These are phyloP conservation scores for Chlamydomonas urium DNA, from an alignment of 139 green algal genomes.

Conservation along the genomic window DNA sequence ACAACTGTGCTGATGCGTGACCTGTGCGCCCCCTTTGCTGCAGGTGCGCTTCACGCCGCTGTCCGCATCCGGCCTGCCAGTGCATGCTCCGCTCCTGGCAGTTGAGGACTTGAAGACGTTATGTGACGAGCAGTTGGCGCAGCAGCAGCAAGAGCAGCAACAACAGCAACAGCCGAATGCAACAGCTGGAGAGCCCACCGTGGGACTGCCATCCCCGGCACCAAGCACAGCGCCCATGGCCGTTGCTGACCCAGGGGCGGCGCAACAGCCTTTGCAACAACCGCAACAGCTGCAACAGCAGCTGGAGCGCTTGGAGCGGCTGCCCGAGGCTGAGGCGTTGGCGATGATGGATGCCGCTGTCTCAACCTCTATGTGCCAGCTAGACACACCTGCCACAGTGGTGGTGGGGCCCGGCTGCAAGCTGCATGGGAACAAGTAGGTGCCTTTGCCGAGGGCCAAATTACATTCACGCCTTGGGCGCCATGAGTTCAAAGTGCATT, in stretches of 20 bases:
- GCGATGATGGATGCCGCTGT: neutral
- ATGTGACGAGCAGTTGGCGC: neutral
- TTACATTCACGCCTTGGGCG: neutral
- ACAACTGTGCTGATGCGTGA: no score
- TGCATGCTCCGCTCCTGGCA: neutral
- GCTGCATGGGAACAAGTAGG: conserved; percentile 17
- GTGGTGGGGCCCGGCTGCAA: conserved; percentile 27
- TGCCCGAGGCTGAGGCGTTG: no score
- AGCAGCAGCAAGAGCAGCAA: conserved; percentile 7
- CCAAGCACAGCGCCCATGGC: no score
- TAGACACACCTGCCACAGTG: conserved; percentile 20
- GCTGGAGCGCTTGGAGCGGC: no score
- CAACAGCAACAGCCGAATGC: neutral
- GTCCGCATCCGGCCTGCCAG: neutral
- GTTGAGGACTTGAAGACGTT: conserved; percentile 1
- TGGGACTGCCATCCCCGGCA: no score
- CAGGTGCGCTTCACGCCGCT: conserved; percentile 10
- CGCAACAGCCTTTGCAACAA: no score
- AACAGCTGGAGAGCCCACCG: conserved; percentile 3
- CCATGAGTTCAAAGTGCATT: no score
- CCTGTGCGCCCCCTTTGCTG: no score
- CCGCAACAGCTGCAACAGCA: no score
- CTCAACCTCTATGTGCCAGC: neutral
- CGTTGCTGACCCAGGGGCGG: no score
- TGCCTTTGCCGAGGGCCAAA: neutral